Percentiles rank a stretch among this genome's conserved stretches.
Conservation (phyloP, 805 yeast species). For the Candida oleophila region DNA sequence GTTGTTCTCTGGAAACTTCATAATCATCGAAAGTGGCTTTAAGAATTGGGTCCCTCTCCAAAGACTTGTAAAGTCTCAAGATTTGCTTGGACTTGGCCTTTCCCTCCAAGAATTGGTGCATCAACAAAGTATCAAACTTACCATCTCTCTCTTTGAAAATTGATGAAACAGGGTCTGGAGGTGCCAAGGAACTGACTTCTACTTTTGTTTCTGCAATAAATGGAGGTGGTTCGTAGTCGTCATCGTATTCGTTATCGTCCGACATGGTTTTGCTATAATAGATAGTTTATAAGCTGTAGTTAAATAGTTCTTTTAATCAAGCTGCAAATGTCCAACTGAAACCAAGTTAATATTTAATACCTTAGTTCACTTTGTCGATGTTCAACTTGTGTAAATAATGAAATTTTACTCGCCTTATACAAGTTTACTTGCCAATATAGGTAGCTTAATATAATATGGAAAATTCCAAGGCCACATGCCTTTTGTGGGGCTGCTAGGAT, state of each 20-base stretch:
- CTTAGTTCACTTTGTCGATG: too few relatives aligned
- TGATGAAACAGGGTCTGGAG: slow-evolving; percentile 20
- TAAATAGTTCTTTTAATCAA: too few relatives aligned
- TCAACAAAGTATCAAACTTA: slow-evolving; percentile 16
- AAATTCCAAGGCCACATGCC: not conserved
- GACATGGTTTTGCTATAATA: too few relatives aligned
- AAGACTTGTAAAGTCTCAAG: slow-evolving; percentile 27
- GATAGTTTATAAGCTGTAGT: too few relatives aligned
- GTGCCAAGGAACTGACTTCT: not conserved
- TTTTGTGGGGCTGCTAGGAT: not conserved
- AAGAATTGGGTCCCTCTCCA: slow-evolving; percentile 41
- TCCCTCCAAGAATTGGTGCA: slow-evolving; percentile 27
- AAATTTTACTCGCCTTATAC: too few relatives aligned
- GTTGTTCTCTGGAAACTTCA: slow-evolving; percentile 28
- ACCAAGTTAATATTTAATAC: too few relatives aligned
- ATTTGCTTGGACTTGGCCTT: slow-evolving; percentile 27
- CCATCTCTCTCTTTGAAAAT: slow-evolving; percentile 20
- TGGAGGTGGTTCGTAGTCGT: not conserved
- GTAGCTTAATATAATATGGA: not conserved
- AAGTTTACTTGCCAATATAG: not conserved
- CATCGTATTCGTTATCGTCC: not conserved
- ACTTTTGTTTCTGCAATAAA: not conserved
- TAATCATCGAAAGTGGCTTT: slow-evolving; percentile 29
- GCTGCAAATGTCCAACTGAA: too few relatives aligned
- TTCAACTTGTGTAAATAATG: too few relatives aligned